Percentiles rank a stretch among this genome's conserved stretches.
Evolutionary conservation across 2,329 filamentous ascomycete genomes (phyloP).

Genomic region (Apiospora malaysiana): DNA sequence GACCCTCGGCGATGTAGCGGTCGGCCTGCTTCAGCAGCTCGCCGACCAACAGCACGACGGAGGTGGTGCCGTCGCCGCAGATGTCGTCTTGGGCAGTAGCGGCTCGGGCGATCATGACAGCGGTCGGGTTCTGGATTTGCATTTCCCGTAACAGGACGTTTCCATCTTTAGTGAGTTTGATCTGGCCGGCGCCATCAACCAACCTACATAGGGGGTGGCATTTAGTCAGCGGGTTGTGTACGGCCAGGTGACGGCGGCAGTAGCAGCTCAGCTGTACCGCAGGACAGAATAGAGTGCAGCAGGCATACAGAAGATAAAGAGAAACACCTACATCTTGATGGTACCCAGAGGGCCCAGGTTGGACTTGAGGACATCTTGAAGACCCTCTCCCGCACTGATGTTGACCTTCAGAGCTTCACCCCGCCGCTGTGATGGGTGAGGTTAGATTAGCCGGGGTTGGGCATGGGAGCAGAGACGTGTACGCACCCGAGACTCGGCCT

Average conservation of each 20-base stretch:
- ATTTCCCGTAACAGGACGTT: conserved; percentile 81
- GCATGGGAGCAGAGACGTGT: conserved; percentile 28
- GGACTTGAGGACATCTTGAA: conserved; percentile 93
- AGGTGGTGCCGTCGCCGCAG: conserved; percentile 96
- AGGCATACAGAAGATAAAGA: conserved; percentile 21
- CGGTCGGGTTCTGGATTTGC: conserved; percentile 99
- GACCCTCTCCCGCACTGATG: conserved; percentile 93
- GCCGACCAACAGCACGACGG: conserved; percentile 91
- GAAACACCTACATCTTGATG: conserved; percentile 80
- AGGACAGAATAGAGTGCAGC: not conserved
- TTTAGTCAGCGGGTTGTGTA: not conserved
- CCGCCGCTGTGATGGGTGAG: conserved; percentile 70
- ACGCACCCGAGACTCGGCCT: conserved; percentile 94
- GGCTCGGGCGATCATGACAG: conserved; percentile 81
- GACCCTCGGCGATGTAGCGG: conserved; percentile 93
- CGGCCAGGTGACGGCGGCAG: not conserved
- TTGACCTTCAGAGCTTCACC: conserved; percentile 97
- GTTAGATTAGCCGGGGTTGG: conserved; percentile 42
- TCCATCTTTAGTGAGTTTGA: conserved; percentile 96
- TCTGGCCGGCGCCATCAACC: conserved; percentile 76
- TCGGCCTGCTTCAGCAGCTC: conserved; percentile 98
- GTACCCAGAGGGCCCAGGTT: conserved; percentile 94
- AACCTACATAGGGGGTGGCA: conserved; percentile 51
- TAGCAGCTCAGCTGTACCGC: not conserved
- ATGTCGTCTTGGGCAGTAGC: conserved; percentile 99